Evolutionary conservation across 441 rosid species (phyloP).

Genomic region (Brassica hybrid): DNA sequence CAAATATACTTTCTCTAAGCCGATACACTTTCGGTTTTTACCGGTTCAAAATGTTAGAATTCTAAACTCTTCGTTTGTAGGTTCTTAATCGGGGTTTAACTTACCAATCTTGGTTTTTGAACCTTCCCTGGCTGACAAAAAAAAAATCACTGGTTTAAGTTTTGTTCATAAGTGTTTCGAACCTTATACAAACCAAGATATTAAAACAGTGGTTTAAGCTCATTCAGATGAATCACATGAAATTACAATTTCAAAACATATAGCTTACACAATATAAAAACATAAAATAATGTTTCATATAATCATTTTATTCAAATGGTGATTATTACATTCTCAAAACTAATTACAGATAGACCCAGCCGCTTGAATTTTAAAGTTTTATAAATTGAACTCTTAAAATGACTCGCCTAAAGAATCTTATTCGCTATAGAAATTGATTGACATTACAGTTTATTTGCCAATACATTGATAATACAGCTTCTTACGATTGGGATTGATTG

Average conservation of each 20-base stretch:
- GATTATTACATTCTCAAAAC: constrained; percentile 30
- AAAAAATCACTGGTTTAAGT: neutral
- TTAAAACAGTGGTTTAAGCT: neutral
- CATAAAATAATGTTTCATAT: constrained; percentile 27
- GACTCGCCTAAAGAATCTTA: constrained; percentile 29
- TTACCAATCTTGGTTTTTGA: neutral
- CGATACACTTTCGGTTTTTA: neutral
- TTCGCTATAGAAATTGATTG: constrained; percentile 25
- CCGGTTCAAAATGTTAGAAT: neutral
- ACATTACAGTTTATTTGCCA: constrained; percentile 4
- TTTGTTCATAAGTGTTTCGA: neutral
- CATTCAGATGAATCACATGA: constrained; percentile 8
- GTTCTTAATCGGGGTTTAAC: neutral
- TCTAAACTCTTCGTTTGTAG: neutral
- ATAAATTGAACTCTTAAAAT: neutral
- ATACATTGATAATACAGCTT: neutral
- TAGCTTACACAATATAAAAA: neutral
- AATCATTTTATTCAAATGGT: constrained; percentile 16
- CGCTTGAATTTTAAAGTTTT: constrained; percentile 7
- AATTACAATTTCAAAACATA: neutral
- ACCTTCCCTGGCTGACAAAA: neutral
- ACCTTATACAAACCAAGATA: neutral
- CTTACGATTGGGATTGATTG: constrained; percentile 1
- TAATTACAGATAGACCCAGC: constrained; percentile 17
- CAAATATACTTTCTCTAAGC: too few relatives aligned